Base-by-base conservation (phyloP, 2,329 filamentous ascomycete genomes). In the Phialophora chinensis region DNA sequence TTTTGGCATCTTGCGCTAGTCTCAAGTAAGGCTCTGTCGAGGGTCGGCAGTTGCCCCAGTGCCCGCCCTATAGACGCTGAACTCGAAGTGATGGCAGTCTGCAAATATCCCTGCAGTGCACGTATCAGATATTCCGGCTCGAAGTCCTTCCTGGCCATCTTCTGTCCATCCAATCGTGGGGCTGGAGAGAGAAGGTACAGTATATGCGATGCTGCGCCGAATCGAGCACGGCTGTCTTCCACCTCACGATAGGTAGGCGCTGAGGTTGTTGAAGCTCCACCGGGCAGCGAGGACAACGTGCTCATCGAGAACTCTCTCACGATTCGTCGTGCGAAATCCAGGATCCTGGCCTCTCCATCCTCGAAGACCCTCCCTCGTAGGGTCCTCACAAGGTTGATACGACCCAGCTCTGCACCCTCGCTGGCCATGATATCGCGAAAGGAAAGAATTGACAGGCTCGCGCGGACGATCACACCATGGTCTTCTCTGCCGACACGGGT, bases 1-100 rank as follows among this genome's bases (percentile, higher is more conserved):
- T 96, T 96, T 76, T 97, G 93, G 75, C 94, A 97, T 54, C 91
- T 86, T 4, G 89, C 88, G 6, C 91, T 91, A 25, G 97, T 88
- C 73, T 98, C 95, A 17, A 87, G 83, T 1, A 98, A 83, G 0
- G 92, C 90, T 60, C 92, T 87, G 56, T 98, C 93, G 33, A 98
- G 84, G 0, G 86, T 90, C 0, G 94, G 91, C 2, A 98, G 83
- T 65, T 92, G 91, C 3, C 90, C 88, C 17, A 99, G 84, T 0
- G 91, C 89, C 25, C 93, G 85, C 1, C 90, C 84, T 10, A 99
- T 83, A 0, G 89, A 85, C 12, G 91, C 88, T 6, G 94, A 83
- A 47, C 91, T 93, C 54, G 90, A 90, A 67, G 93, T 92, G 14
- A 97, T 82, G 2, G 91, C 87, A 0, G 90, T 90, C 62, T 93